Evolutionary conservation across 495 filamentous ascomycete genomes (phyloP).

Genomic region (Extremus antarcticus): DNA sequence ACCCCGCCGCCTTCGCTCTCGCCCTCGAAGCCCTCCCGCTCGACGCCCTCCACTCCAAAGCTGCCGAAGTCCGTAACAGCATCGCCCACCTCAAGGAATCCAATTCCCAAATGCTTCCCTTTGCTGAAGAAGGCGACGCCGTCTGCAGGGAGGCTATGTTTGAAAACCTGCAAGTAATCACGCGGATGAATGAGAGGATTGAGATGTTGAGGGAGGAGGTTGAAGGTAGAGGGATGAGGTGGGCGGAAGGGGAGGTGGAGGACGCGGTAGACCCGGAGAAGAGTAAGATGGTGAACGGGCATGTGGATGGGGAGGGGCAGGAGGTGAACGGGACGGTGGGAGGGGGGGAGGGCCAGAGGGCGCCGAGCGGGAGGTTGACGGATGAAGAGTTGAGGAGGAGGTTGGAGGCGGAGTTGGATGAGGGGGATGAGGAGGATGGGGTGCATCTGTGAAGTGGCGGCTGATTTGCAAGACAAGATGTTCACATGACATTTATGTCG

Average conservation of each 20-base stretch:
- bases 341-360: background rate
- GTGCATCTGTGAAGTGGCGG: conserved; percentile 23
- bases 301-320: conserved; percentile 14
- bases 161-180: conserved; percentile 69
- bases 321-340: conserved; percentile 4
- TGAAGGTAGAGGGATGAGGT: conserved; percentile 59
- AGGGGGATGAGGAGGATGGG: conserved; percentile 19
- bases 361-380: conserved; percentile 17
- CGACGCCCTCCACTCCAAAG: conserved; percentile 64
- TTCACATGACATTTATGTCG: too few species aligned
- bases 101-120: conserved; percentile 56
- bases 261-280: background rate
- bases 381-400: conserved; percentile 24
- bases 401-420: conserved; percentile 16
- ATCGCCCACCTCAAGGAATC: conserved; percentile 72
- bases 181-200: conserved; percentile 62
- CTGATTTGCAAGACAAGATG: too few species aligned
- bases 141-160: conserved; percentile 58
- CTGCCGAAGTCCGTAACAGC: conserved; percentile 68
- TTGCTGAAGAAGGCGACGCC: conserved; percentile 47
- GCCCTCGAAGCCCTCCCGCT: conserved; percentile 65
- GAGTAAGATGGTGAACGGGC: conserved; percentile 26
- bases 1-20: conserved; percentile 52
- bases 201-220: conserved; percentile 59
- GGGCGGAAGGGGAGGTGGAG: conserved; percentile 44